These are phyloP conservation scores for Benincasa hispida DNA, from an alignment of 306 rosid genomes.

Conservation along the genomic window DNA sequence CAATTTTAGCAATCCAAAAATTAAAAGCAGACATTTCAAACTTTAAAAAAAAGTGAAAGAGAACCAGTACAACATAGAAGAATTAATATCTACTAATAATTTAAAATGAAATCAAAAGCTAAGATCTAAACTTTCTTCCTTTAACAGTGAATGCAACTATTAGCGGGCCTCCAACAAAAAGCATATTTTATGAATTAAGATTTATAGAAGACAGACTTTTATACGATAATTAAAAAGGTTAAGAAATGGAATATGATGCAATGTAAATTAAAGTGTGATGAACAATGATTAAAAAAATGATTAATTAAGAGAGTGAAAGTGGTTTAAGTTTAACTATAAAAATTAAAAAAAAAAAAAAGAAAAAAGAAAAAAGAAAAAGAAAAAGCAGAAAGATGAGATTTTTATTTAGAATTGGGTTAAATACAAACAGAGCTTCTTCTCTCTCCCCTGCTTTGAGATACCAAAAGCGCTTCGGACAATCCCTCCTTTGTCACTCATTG, in stretches of 20 bases:
- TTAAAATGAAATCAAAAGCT: neutral
- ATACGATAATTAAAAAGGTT: neutral
- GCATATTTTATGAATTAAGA: neutral
- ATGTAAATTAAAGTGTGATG: neutral
- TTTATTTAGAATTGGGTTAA: neutral
- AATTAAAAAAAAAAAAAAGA: too few relatives aligned
- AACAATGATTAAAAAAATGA: neutral
- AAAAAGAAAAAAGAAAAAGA: too few relatives aligned
- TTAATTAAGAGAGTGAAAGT: neutral
- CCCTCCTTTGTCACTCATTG: neutral
- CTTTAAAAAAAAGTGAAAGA: neutral
- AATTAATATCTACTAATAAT: neutral
- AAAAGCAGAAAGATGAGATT: neutral
- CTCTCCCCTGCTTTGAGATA: neutral
- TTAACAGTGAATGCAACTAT: neutral
- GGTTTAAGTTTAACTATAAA: too few relatives aligned
- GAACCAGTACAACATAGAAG: neutral
- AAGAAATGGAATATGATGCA: neutral
- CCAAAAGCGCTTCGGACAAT: neutral
- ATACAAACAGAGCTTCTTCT: neutral
- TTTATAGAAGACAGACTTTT: neutral
- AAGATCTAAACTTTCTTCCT: neutral
- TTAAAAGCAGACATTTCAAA: neutral
- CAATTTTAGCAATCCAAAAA: neutral
- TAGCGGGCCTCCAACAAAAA: neutral